A percentile compares a stretch with the other conserved stretches of the same genome.
phyloP scores from a whole-genome alignment of 306 rosid species.

The Vigna trinervia region DNA sequence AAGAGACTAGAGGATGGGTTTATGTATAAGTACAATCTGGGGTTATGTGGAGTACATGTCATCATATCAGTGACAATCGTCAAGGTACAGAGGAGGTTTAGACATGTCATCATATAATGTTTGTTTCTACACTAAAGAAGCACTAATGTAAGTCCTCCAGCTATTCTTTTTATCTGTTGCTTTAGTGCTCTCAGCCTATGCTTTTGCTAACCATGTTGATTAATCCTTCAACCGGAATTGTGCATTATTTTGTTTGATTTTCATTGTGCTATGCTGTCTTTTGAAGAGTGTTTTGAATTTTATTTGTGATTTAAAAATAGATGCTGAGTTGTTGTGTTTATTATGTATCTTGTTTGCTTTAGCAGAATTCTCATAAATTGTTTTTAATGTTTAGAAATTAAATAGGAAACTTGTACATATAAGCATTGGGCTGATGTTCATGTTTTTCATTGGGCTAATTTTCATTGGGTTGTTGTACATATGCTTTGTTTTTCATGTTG shows the following conservation, averaged over 20 bases:
- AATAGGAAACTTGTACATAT: constrained; percentile 94
- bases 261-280: constrained; percentile 4
- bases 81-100: no score
- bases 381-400: constrained; percentile 65
- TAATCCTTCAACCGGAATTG: neutral
- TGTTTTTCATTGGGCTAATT: constrained; percentile 20
- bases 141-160: neutral
- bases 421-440: constrained; percentile 83
- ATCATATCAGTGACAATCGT: no score
- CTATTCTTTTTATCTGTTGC: neutral
- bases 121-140: neutral
- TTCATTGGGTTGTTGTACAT: no score
- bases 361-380: constrained; percentile 36
- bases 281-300: neutral
- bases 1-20: no score
- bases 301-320: neutral
- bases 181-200: neutral
- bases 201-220: neutral
- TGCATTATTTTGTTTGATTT: neutral
- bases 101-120: neutral
- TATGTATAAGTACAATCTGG: no score
- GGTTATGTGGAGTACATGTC: no score
- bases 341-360: neutral
- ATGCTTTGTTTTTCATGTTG: no score
- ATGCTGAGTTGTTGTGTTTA: constrained; percentile 24